Evolutionary conservation across 2,329 filamentous ascomycete genomes (phyloP), one percentile per base, ranked within the genome.

Genomic region (Dothistroma septosporum): DNA sequence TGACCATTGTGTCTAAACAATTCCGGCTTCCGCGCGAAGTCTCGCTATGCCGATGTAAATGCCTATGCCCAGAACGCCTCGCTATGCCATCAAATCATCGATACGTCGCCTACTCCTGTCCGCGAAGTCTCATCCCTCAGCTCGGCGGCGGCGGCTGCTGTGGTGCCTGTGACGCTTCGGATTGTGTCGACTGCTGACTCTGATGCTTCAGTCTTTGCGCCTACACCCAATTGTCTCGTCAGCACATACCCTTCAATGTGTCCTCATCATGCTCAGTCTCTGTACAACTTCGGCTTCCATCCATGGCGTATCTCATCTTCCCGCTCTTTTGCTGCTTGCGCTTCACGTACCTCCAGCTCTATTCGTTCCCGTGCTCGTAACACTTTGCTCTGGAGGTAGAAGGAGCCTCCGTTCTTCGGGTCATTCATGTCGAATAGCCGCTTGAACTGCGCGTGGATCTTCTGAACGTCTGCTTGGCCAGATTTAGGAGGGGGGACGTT

Each of bases 351-450:
- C 77, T 99, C 93, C 70, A 88, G 83, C 80, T 97, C 93, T 78
- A 99, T 89, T 66, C 94, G 83, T 79, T 99, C 93, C 70, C 93
- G 85, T 61, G 94, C 94, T 64, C 94, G 83, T 69, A 97, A 78
- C 58, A 99, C 86, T 80, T 99, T 99, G 82, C 93, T 97, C 79
- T 99, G 94, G 53, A 99, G 82, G 77, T 99, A 99, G 78, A 99
- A 99, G 72, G 92, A 97, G 57, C 94, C 94, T 37, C 94, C 94
- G 73, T 96, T 96, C 77, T 95, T 83, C 11, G 94, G 93, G 66
- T 99, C 90, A 79, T 99, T 99, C 69, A 85, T 80, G 77, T 99
- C 94, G 75, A 97, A 99, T 53, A 99, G 80, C 66, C 88, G 87
- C 85, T 97, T 97, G 83, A 97, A 99, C 57, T 92, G 84, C 69